A percentile compares a stretch with the other conserved stretches of the same genome.
phyloP scores from a whole-genome alignment of 2,329 filamentous ascomycete species.

The Curvularia sp. region DNA sequence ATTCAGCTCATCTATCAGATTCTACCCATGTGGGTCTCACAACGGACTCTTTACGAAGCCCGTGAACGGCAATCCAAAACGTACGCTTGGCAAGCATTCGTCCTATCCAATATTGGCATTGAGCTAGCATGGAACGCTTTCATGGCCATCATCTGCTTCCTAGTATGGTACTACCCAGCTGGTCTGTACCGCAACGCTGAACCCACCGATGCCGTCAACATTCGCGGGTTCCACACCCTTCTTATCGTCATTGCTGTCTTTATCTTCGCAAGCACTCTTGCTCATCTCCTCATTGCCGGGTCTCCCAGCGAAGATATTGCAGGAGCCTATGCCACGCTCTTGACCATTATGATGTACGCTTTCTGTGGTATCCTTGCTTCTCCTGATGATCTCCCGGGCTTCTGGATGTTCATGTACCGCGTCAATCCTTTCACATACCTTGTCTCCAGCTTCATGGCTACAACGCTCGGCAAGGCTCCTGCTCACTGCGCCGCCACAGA shows the following conservation, averaged over 20 bases:
- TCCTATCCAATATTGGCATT: conserved; percentile 72
- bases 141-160: conserved; percentile 58
- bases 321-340: conserved; percentile 65
- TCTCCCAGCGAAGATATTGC: conserved; percentile 73
- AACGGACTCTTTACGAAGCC: conserved; percentile 64
- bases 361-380: conserved; percentile 65
- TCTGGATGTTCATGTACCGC: conserved; percentile 82
- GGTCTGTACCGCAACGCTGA: conserved; percentile 73
- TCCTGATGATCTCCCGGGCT: conserved; percentile 65
- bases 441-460: conserved; percentile 64
- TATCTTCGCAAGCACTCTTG: conserved; percentile 70
- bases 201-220: conserved; percentile 60
- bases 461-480: conserved; percentile 53
- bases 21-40: conserved; percentile 64
- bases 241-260: conserved; percentile 66
- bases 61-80: conserved; percentile 69
- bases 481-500: conserved; percentile 59
- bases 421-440: conserved; percentile 72
- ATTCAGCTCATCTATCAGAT: conserved; percentile 55
- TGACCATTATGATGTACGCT: conserved; percentile 60
- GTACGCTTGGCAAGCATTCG: conserved; percentile 77
- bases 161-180: conserved; percentile 67
- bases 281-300: conserved; percentile 74
- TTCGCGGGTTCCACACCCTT: conserved; percentile 74
- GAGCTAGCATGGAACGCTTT: conserved; percentile 66